phyloP scores from a whole-genome alignment of 306 rosid genomes.

The Glycine soja region DNA sequence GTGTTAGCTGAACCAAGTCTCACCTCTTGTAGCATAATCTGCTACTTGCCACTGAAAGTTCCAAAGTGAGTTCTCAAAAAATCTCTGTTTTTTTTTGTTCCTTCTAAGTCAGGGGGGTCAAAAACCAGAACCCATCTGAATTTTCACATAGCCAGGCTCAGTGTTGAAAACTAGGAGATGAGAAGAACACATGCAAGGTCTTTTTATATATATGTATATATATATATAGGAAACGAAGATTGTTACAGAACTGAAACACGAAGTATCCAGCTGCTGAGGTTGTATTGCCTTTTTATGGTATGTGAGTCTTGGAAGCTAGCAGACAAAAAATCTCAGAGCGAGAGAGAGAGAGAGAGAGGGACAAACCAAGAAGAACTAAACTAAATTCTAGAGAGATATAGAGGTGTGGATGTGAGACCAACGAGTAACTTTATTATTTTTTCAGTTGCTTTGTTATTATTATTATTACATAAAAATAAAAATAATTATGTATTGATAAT shows the following conservation, averaged over 20 bases:
- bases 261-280: slow-evolving; percentile 35
- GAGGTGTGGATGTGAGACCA: slow-evolving; percentile 26
- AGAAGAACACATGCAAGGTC: slow-evolving; percentile 31
- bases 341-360: slow-evolving; percentile 18
- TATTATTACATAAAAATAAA: background rate
- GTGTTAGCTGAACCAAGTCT: slow-evolving; percentile 42
- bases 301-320: slow-evolving; percentile 24
- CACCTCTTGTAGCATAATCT: slow-evolving; percentile 36
- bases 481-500: too few relatives aligned
- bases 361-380: background rate
- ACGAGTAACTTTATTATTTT: background rate
- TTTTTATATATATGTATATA: background rate
- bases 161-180: slow-evolving; percentile 22
- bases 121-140: slow-evolving; percentile 34
- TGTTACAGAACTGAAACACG: slow-evolving; percentile 28
- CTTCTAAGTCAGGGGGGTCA: slow-evolving; percentile 22
- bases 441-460: background rate
- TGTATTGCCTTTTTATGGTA: background rate
- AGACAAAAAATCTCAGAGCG: slow-evolving; percentile 47
- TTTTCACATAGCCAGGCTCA: slow-evolving; percentile 18
- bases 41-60: slow-evolving; percentile 45
- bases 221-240: slow-evolving; percentile 17
- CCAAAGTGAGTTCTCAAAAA: slow-evolving; percentile 48
- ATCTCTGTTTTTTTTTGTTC: background rate
- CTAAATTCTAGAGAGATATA: background rate